A percentile compares a stretch with the other conserved stretches of the same genome.
Conservation (phyloP, 2,329 filamentous ascomycete species). For the Beauveria rudraprayagi region DNA sequence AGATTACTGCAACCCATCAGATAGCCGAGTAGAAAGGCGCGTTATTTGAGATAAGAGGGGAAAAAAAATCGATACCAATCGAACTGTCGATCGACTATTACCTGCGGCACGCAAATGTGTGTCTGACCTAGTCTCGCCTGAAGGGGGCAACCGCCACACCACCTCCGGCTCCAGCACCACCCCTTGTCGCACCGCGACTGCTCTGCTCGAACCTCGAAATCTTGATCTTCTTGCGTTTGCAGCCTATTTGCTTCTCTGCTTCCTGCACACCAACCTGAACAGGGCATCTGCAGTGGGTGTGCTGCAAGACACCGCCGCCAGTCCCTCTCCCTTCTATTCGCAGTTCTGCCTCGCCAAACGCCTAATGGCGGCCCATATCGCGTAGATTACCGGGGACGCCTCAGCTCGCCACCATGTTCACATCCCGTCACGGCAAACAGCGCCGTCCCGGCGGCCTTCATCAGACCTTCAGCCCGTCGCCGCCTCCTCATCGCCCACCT, state of each 20-base stretch:
- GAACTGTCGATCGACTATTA: too few species aligned
- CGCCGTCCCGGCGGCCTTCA: constrained; percentile 22
- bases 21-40: neutral
- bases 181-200: constrained; percentile 6
- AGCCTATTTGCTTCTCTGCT: neutral
- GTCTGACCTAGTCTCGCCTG: constrained; percentile 1
- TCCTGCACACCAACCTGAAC: neutral
- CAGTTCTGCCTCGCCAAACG: neutral
- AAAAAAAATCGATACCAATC: too few species aligned
- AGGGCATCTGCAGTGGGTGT: neutral
- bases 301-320: neutral
- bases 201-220: constrained; percentile 6
- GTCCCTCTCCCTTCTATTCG: neutral
- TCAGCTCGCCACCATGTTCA: constrained; percentile 25
- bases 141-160: constrained; percentile 3
- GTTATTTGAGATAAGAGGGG: too few species aligned
- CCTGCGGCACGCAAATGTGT: neutral
- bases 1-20: neutral
- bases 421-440: constrained; percentile 27
- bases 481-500: constrained; percentile 22
- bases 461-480: constrained; percentile 22
- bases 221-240: constrained; percentile 3
- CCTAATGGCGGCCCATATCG: constrained; percentile 4
- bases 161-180: neutral
- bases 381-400: neutral